Evolutionary conservation across 225 moss, liverwort and hornwort species (phyloP).

Genomic region (Pleurozium schreberi): DNA sequence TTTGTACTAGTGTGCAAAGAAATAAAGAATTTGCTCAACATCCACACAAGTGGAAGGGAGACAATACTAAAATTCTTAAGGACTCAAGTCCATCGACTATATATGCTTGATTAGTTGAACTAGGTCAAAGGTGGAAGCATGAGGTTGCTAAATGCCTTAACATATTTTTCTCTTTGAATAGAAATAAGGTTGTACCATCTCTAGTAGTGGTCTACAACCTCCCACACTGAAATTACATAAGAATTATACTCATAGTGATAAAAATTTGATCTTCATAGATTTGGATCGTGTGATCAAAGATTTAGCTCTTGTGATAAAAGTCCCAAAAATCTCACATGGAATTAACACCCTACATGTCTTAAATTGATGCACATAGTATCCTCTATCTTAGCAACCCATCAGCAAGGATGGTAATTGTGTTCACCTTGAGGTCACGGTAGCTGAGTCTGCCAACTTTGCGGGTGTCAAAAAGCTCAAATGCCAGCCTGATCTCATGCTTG

Average conservation of each 20-base stretch:
- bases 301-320: too few relatives aligned
- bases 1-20: neutral
- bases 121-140: neutral
- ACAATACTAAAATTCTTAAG: neutral
- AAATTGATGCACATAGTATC: neutral
- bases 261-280: neutral
- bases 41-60: neutral
- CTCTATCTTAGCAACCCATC: neutral
- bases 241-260: neutral
- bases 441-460: constrained; percentile 49
- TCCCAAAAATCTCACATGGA: neutral
- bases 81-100: neutral
- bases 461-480: constrained; percentile 71
- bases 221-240: neutral
- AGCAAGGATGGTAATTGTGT: neutral
- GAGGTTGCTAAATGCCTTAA: neutral
- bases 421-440: constrained; percentile 53
- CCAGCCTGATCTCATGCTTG: constrained; percentile 55
- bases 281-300: neutral
- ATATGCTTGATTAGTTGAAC: neutral
- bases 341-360: neutral
- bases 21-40: neutral
- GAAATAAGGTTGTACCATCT: neutral
- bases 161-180: neutral
- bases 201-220: neutral